Evolutionary conservation across 768 basidiomycete species (phyloP), one percentile per base, ranked within the genome.

Genomic region (Termitomyces sp.): DNA sequence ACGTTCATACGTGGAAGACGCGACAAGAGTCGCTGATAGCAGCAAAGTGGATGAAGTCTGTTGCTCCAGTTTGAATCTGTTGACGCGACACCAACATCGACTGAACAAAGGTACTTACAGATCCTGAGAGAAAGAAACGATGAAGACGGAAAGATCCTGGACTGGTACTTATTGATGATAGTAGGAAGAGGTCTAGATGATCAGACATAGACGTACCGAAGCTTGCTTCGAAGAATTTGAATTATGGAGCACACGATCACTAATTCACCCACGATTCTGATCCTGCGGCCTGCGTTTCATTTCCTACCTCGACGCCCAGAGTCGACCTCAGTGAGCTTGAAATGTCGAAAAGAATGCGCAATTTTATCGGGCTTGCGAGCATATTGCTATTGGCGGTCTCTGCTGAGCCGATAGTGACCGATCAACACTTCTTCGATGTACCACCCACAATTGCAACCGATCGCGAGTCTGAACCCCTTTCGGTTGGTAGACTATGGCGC

Each of bases 401-500:
- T 23, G 59, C 56, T 35, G 38, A 56, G 40, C 44, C 54, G n/a
- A 53, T 57, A 19, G 32, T 40, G 45, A 49, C 50, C 34, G 51
- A 62, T 59, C 65, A 61, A 42, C 35, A 62, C 27, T 19, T 56
- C 34, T 38, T 64, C n/a, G 47, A 58, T 43, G 12, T 38, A 21
- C 40, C 54, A 4, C 47, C 51, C 41, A 25, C 48, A 51, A 32
- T 11, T 27, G 42, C n/a, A n/a, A n/a, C n/a, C n/a, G n/a, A 47
- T 38, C 16, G 34, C 37, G 42, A 37, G 31, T 31, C 57, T 16
- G 53, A 61, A 38, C 57, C 48, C 40, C 40, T 54, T 56, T 48
- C 58, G 31, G 50, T 42, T 2, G 65, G 63, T 27, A 50, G 52
- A 49, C 56, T 66, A 53, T 63, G 65, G 62, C 59, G 65, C 40